Conservation (phyloP, 768 basidiomycete species). For the Candolleomyces eurysporus region DNA sequence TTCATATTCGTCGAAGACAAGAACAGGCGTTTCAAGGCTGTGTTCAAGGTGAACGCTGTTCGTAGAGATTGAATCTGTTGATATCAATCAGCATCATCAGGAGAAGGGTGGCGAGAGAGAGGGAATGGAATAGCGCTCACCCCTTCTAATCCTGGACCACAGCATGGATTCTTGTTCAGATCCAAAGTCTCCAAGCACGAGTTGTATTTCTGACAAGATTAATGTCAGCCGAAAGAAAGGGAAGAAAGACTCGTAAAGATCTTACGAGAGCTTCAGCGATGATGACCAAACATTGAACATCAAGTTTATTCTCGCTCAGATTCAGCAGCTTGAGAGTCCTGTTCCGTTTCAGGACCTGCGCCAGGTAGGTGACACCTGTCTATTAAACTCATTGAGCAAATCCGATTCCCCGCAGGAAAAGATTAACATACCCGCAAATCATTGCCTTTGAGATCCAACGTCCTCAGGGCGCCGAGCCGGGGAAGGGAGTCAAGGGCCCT, state of each 20-base stretch:
- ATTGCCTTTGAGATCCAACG: slow-evolving; percentile 89
- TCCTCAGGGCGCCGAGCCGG: slow-evolving; percentile 79
- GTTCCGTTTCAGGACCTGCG: slow-evolving; percentile 95
- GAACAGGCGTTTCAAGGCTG: slow-evolving; percentile 88
- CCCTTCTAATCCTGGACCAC: slow-evolving; percentile 87
- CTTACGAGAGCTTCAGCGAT: slow-evolving; percentile 89
- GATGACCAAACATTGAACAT: slow-evolving; percentile 70
- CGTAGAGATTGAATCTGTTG: slow-evolving; percentile 79
- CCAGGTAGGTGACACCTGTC: slow-evolving; percentile 83
- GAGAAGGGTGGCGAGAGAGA: background rate
- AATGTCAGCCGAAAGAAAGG: background rate
- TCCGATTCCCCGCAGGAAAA: background rate
- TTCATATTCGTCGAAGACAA: slow-evolving; percentile 79
- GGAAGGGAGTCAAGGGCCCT: slow-evolving; percentile 87
- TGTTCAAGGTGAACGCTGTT: slow-evolving; percentile 90
- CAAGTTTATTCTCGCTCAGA: slow-evolving; percentile 91
- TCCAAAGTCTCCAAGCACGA: slow-evolving; percentile 91
- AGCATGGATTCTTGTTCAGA: slow-evolving; percentile 90
- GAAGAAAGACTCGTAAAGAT: slow-evolving; percentile 10
- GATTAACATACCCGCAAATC: slow-evolving; percentile 73
- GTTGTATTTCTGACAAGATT: slow-evolving; percentile 81
- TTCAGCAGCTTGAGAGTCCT: slow-evolving; percentile 93
- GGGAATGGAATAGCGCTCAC: slow-evolving; percentile 41
- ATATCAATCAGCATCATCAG: background rate
- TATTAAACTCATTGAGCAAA: slow-evolving; percentile 29